phyloP scores from a whole-genome alignment of 768 basidiomycete genomes.

The Piloderma croceum region DNA sequence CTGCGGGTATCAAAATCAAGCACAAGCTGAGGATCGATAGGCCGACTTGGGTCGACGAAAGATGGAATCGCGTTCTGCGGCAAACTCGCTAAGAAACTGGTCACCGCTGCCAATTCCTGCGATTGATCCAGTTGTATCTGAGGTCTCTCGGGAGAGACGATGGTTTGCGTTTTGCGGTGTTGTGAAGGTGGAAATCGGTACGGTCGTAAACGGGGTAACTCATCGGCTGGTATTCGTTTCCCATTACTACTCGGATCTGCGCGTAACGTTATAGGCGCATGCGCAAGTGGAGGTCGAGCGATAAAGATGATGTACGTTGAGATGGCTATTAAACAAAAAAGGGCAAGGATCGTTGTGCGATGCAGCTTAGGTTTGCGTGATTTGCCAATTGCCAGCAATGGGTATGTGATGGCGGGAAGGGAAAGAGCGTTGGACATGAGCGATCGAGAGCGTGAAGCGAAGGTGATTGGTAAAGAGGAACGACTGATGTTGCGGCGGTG shows the following conservation, averaged over 20 bases:
- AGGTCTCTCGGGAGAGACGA: conserved; percentile 21
- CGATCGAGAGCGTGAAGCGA: neutral
- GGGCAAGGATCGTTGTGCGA: conserved; percentile 49
- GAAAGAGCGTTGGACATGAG: conserved; percentile 5
- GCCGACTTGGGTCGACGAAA: conserved; percentile 52
- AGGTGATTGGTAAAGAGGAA: neutral
- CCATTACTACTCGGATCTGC: conserved; percentile 5
- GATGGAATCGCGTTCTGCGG: conserved; percentile 71
- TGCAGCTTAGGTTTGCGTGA: conserved; percentile 47
- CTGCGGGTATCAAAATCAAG: conserved; percentile 79
- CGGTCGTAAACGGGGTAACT: conserved; percentile 31
- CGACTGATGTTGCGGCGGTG: neutral
- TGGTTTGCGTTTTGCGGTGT: conserved; percentile 12
- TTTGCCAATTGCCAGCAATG: conserved; percentile 24
- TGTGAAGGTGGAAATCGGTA: conserved; percentile 6
- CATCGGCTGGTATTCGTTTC: conserved; percentile 18
- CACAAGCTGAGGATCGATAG: conserved; percentile 76
- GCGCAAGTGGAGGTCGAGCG: conserved; percentile 35
- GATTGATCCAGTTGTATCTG: conserved; percentile 43
- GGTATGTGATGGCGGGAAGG: conserved; percentile 20
- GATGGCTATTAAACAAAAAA: conserved; percentile 45
- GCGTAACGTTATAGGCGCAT: conserved; percentile 23
- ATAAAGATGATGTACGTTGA: conserved; percentile 53
- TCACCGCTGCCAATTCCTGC: conserved; percentile 71
- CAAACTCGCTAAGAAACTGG: conserved; percentile 67